Evolutionary conservation across 306 rosid species (phyloP).

Genomic region (Pterocarpus macrocarpus): DNA sequence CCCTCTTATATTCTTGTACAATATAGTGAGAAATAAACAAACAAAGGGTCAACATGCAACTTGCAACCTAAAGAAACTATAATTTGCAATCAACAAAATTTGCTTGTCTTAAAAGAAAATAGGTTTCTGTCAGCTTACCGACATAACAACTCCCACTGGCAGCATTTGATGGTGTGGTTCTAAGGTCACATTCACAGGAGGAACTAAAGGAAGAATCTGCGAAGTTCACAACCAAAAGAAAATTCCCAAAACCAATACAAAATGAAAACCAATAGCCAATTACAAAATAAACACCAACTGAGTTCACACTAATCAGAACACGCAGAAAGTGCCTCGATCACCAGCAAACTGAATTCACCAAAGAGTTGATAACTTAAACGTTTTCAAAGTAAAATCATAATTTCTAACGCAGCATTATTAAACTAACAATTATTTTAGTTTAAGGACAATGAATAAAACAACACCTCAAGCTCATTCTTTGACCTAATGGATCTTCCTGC

Average conservation of each 20-base stretch:
- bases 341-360: background rate
- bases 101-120: too few relatives aligned
- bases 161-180: constrained; percentile 70
- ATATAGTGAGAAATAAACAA: too few relatives aligned
- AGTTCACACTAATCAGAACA: background rate
- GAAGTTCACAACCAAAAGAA: constrained; percentile 36
- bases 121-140: constrained; percentile 62
- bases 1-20: too few relatives aligned
- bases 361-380: background rate
- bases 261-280: constrained; percentile 3
- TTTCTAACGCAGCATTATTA: background rate
- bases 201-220: constrained; percentile 75
- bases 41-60: constrained; percentile 6
- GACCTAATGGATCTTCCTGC: constrained; percentile 50
- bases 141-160: constrained; percentile 73
- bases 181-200: constrained; percentile 66
- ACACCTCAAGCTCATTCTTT: constrained; percentile 67
- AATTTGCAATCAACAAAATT: background rate
- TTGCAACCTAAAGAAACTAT: constrained; percentile 27
- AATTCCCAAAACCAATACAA: constrained; percentile 22
- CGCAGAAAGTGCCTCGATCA: background rate
- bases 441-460: background rate
- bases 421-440: background rate
- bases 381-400: background rate
- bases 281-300: background rate